Conservation (phyloP, 495 filamentous ascomycete genomes). For the Parachaetomium inaequale region DNA sequence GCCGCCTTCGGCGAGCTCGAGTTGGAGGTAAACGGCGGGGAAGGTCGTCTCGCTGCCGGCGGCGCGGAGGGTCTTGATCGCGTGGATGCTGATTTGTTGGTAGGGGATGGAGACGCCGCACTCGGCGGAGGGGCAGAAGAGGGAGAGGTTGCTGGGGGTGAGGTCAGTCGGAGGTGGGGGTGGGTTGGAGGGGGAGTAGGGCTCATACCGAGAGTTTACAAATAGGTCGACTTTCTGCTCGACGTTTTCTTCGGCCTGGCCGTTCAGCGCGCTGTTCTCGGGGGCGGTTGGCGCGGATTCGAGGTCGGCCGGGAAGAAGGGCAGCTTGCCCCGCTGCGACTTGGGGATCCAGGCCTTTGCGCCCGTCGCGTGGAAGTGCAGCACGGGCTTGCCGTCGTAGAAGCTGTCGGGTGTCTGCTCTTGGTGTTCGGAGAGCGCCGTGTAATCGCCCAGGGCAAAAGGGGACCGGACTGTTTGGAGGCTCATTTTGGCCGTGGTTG, state of each 20-base stretch:
- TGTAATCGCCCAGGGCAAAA: conserved; percentile 55
- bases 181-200: not conserved
- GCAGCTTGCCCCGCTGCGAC: conserved; percentile 43
- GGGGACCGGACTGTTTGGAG: conserved; percentile 41
- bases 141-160: conserved; percentile 59
- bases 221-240: conserved; percentile 63
- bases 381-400: conserved; percentile 70
- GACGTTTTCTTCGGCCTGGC: conserved; percentile 30
- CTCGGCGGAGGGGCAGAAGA: conserved; percentile 60
- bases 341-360: conserved; percentile 57
- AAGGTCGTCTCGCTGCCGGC: conserved; percentile 29
- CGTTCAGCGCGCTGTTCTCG: conserved; percentile 35
- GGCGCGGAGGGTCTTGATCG: conserved; percentile 58
- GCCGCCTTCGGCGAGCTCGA: conserved; percentile 54
- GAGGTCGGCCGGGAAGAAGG: conserved; percentile 48
- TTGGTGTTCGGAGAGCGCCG: conserved; percentile 72
- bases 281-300: conserved; percentile 30
- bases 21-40: conserved; percentile 73
- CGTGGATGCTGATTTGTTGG: conserved; percentile 83
- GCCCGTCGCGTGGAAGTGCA: conserved; percentile 66
- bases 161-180: conserved; percentile 17
- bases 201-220: conserved; percentile 70
- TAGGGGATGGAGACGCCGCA: conserved; percentile 79
- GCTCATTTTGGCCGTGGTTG: conserved; percentile 30
- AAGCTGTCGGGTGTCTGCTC: conserved; percentile 81